phyloP scores from a whole-genome alignment of 768 basidiomycete species.

The Strobilomyces confusus region DNA sequence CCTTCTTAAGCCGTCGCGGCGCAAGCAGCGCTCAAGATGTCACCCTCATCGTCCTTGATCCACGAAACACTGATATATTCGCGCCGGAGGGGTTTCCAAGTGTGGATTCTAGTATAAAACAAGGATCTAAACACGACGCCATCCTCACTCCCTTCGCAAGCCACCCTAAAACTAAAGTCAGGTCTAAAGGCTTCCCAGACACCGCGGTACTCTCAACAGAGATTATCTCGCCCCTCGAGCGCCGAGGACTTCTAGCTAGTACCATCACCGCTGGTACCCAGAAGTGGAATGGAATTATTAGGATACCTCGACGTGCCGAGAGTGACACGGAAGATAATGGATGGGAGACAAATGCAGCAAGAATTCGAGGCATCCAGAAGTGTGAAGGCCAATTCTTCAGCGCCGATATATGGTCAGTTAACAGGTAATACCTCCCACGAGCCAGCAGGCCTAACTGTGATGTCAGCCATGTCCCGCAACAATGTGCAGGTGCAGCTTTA shows the following conservation, averaged over 20 bases:
- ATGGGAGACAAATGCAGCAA: conserved; percentile 28
- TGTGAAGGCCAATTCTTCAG: conserved; percentile 37
- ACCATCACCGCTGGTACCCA: conserved; percentile 28
- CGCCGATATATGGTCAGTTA: conserved; percentile 32
- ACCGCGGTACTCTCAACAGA: conserved; percentile 32
- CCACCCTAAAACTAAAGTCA: conserved; percentile 8
- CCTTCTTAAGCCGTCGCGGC: conserved; percentile 44
- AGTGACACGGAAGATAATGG: conserved; percentile 9
- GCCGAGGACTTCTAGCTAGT: conserved; percentile 43
- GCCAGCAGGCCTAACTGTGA: neutral
- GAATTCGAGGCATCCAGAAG: conserved; percentile 23
- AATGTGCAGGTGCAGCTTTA: conserved; percentile 44
- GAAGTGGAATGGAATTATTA: conserved; percentile 52
- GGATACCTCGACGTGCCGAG: conserved; percentile 37
- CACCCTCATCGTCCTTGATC: conserved; percentile 15
- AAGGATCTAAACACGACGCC: conserved; percentile 2
- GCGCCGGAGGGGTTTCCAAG: conserved; percentile 16
- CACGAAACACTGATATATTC: conserved; percentile 6
- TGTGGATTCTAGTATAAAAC: conserved; percentile 14
- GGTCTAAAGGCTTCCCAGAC: conserved; percentile 1
- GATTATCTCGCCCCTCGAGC: conserved; percentile 40
- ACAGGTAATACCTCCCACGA: too few relatives aligned
- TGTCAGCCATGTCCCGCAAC: conserved; percentile 19
- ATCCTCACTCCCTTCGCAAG: conserved; percentile 19
- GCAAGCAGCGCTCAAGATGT: conserved; percentile 13